Percentiles rank a stretch among this genome's conserved stretches.
Conservation (phyloP, 306 rosid species). For the Casuarina glauca region DNA sequence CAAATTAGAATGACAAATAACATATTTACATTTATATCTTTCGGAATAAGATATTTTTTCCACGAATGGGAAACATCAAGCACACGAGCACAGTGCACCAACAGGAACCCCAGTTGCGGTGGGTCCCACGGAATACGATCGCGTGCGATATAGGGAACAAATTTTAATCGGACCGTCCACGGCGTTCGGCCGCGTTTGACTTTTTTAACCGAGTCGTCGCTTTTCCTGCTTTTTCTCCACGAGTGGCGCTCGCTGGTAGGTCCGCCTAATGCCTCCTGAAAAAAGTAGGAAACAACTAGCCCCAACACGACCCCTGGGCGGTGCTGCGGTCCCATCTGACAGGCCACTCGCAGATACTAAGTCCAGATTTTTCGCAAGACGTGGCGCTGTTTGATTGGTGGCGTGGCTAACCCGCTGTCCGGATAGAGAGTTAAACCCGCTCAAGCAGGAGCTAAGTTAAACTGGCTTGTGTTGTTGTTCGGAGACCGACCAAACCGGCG, state of each 20-base stretch:
- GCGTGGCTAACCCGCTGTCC: too few species aligned
- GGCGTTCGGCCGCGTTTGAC: not conserved
- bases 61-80: too few species aligned
- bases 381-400: not conserved
- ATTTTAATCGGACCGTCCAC: constrained; percentile 8
- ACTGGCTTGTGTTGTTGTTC: not conserved
- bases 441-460: not conserved
- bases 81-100: too few species aligned
- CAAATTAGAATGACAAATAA: too few species aligned
- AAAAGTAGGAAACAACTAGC: not conserved
- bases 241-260: too few species aligned
- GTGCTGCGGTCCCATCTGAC: not conserved
- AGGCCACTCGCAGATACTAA: not conserved
- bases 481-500: not conserved
- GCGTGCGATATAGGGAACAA: constrained; percentile 16
- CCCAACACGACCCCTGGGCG: not conserved
- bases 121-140: constrained; percentile 3
- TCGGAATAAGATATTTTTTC: too few species aligned
- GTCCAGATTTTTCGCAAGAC: not conserved
- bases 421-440: too few species aligned
- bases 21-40: too few species aligned
- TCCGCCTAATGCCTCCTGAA: too few species aligned
- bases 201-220: not conserved
- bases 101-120: not conserved
- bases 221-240: not conserved